Evolutionary conservation across 2,329 filamentous ascomycete species (phyloP).

Genomic region (Penicillium sp.): DNA sequence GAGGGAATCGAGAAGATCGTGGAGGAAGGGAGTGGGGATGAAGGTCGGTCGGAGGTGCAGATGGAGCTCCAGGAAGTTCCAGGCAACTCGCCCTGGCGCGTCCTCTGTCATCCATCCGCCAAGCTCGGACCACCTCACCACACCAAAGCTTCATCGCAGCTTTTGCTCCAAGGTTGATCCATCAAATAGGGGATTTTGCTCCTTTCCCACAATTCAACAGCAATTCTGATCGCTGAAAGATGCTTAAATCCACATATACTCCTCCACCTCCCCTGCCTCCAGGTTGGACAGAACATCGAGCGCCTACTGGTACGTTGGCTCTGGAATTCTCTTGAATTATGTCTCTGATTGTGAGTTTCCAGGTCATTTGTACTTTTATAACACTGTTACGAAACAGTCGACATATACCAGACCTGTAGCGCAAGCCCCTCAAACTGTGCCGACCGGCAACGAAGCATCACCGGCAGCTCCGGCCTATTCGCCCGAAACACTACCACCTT

Average conservation of each 20-base stretch:
- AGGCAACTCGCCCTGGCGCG: conserved; percentile 44
- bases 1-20: conserved; percentile 14
- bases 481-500: conserved; percentile 36
- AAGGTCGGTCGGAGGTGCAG: conserved; percentile 25
- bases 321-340: conserved; percentile 5
- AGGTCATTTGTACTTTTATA: conserved; percentile 88
- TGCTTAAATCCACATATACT: conserved; percentile 78
- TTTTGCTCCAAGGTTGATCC: conserved; percentile 10
- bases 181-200: not conserved
- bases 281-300: conserved; percentile 92
- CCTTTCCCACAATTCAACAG: not conserved
- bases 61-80: conserved; percentile 35
- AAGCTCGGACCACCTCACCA: conserved; percentile 40
- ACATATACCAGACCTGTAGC: conserved; percentile 76
- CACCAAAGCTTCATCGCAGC: conserved; percentile 26
- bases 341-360: conserved; percentile 19
- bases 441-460: conserved; percentile 44
- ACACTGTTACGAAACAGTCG: conserved; percentile 76
- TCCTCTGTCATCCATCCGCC: conserved; percentile 37
- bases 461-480: conserved; percentile 31
- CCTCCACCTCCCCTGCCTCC: conserved; percentile 66
- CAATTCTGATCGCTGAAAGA: conserved; percentile 31
- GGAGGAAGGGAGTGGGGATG: conserved; percentile 21
- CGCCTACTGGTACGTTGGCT: conserved; percentile 61
- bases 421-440: conserved; percentile 28